Evolutionary conservation across 495 filamentous ascomycete species (phyloP), one percentile per base, ranked within the genome.

Genomic region (Daldinia vernicosa): DNA sequence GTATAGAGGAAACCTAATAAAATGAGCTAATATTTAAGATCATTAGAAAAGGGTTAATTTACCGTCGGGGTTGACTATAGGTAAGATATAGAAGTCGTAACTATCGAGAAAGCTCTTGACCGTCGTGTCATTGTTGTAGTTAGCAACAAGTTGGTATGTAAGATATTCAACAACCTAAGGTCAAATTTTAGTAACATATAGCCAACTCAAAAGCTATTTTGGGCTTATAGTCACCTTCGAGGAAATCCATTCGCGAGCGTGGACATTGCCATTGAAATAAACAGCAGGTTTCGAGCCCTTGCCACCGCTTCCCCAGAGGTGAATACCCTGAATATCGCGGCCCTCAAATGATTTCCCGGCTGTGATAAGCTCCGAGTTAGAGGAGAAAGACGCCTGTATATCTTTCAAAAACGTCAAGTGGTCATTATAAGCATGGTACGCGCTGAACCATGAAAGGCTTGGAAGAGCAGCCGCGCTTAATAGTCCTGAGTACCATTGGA

Each of bases 1-100:
- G 86, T 86, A 79, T 86, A 90, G 43, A 88, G 76, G 71, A 91
- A 90, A 53, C 85, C 83, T 84, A 50, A 3, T 9, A 1, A 35
- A 3, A 58, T 70, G 39, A 64, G 66, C 32, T 28, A 17, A 30
- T n/a, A 15, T 50, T 45, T 24, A 35, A 22, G n/a, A 30, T 27
- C 33, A 19, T 4, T 19, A 15, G 8, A 37, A 27, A 35, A 2
- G 4, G 7, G 11, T 4, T 1, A 11, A 60, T 74, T 61, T 68
- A 83, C 87, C 88, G 73, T 90, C 88, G 6, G 88, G 87, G 77
- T 90, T 91, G 57, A 89, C 87, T 43, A 90, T 72, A 3, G 88
- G 88, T 69, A 90, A 77, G 72, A 90, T 85, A 77, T 88, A 89
- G 70, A 87, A 90, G 79, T 90, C 88, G 63, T 87, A 89, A 40